Evolutionary conservation across 2,329 filamentous ascomycete species (phyloP), one percentile per base, ranked within the genome.

Genomic region (Sarocladium brachiariae): DNA sequence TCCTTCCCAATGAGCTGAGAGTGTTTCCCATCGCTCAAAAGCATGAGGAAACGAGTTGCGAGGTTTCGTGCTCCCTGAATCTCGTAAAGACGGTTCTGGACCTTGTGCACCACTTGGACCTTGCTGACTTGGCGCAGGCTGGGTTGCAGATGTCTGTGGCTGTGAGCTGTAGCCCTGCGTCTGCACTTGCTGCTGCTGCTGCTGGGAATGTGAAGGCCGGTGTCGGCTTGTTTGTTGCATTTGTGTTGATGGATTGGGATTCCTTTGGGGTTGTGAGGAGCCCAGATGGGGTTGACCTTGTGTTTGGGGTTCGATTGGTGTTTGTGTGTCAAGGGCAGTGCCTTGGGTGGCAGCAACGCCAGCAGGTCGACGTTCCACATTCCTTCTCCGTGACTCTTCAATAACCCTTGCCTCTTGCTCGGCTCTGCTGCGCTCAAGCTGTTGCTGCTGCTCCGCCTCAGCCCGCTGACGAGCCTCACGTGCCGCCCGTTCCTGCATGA

Each of bases 1-100:
- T 4, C 93, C 93, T 66, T 99, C 93, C 93, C 93, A 99, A 60
- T 97, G 92, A 5, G 93, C 95, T 0, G 93, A 99, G 2, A 99
- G 71, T 0, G 89, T 92, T 65, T 99, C 93, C 93, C 93, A 99
- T 53, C 93, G 81, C 67, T 99, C 92, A 61, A 99, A 99, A 0
- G 93, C 93, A 68, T 97, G 93, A 1, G 93, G 93, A 57, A 99
- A 97, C 0, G 85, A 84, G 43, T 86, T 88, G 52, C 83, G 74
- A 49, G 77, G 66, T 49, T 76, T 69, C 3, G 63, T 55, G 37
- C 55, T 51, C 23, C 56, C 54, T 9, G 56, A 49, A 16, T 53
- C 52, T 43, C 61, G 35, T 6, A 35, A 24, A 19, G 53, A 35
- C n/a, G 38, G 23, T 16, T 52, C 50, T 5, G 38, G 19, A 30